Base-by-base conservation (phyloP, 371 early-diverging fungal genomes). In the Encephalitozoon romaleae region DNA sequence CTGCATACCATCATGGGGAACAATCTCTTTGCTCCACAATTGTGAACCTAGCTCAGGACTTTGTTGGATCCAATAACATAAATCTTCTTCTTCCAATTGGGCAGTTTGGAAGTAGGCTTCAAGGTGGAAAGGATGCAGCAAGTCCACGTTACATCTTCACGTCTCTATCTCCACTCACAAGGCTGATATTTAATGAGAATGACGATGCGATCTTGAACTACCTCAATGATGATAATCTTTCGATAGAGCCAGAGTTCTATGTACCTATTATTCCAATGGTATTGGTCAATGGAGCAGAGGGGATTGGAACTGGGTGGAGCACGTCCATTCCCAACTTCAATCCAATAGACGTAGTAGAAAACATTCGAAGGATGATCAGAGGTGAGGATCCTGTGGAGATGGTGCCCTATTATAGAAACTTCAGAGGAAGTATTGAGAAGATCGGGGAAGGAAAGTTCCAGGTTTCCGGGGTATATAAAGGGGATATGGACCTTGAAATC, bases 1-100 rank as follows among this genome's bases (percentile, higher is more conserved):
- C 94, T 6, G 90, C 93, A 9, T 98, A 99, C 83, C 98, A 98
- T 86, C 99, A 99, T 82, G 99, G 98, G 75, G 99, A 99, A 83
- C 85, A 83, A 67, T 90, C 91, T 84, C 86, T 99, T 80, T 82
- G 87, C 4, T 77, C 89, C n/a, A 95, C 96, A 0, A 94, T 99
- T 64, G 89, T 99, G 59, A 90, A 89, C 67, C 87, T 98, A 88
- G 99, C 99, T 0, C 96, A 98, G 81, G 90, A 94, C 82, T 98
- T 90, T 87, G 93, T 96, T 12, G 99, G 99, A 34, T 79, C 82
- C 34, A 98, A 97, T 86, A 99, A 99, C 83, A 87, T 98, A 79
- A 90, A 92, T 64, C 78, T 98, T 71, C 83, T 99, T 8, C 86
- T 89, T 51, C 98, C 98, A 9, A 83, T 88, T 51, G 98, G 99